Conservation (phyloP, 2,329 filamentous ascomycete species). For the Beauveria caledonica region DNA sequence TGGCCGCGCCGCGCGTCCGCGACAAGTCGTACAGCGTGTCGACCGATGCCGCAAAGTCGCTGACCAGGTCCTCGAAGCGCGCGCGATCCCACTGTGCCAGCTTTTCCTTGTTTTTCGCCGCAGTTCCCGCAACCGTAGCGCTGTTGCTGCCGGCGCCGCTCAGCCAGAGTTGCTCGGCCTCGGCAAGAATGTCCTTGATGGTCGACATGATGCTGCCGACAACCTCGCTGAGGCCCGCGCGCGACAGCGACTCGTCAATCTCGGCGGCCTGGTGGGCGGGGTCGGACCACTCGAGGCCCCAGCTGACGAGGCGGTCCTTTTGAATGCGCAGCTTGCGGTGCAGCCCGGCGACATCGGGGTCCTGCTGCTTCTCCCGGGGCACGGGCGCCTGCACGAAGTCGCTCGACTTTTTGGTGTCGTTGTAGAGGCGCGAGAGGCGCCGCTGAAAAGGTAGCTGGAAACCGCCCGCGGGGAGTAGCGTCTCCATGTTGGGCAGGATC, state of each 20-base stretch:
- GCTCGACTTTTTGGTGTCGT: constrained; percentile 71
- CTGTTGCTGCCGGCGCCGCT: constrained; percentile 44
- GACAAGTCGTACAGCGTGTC: constrained; percentile 74
- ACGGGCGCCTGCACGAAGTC: constrained; percentile 61
- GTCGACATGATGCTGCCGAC: constrained; percentile 72
- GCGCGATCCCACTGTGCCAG: constrained; percentile 59
- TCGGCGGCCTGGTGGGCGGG: constrained; percentile 55
- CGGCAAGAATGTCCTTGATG: constrained; percentile 71
- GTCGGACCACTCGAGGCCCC: constrained; percentile 77
- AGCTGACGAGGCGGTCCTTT: constrained; percentile 68
- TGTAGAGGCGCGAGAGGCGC: constrained; percentile 64
- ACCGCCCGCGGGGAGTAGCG: constrained; percentile 41
- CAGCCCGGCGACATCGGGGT: constrained; percentile 62
- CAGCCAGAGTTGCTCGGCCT: constrained; percentile 65
- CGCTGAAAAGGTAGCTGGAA: constrained; percentile 51
- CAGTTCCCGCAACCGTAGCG: constrained; percentile 30
- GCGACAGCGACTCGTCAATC: constrained; percentile 63
- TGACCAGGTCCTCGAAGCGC: constrained; percentile 67
- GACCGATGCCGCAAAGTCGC: constrained; percentile 67
- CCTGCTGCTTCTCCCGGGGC: constrained; percentile 44
- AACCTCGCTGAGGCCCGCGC: constrained; percentile 66
- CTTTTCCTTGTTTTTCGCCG: constrained; percentile 43
- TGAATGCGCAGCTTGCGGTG: constrained; percentile 74
- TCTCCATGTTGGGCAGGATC: constrained; percentile 33
- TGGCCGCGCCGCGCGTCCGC: constrained; percentile 43